These are phyloP conservation scores for Cyberlindnera euphorbiiphila DNA, from an alignment of 805 yeast species.

Conservation along the genomic window DNA sequence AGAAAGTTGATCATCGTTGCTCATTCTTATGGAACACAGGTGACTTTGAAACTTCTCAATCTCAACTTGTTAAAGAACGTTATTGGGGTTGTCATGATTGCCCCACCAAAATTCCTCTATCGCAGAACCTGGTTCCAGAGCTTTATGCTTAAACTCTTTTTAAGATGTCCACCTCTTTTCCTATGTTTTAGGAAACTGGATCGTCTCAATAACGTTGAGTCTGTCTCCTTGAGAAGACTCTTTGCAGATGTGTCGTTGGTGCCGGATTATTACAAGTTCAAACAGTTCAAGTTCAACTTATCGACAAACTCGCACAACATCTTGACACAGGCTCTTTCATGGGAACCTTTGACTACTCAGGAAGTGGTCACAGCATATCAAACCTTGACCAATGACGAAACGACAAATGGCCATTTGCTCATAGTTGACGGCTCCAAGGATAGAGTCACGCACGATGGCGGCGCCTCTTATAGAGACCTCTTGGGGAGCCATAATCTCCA, in stretches of 20 bases:
- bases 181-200: constrained; percentile 25
- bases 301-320: constrained; percentile 22
- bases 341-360: constrained; percentile 18
- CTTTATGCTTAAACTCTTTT: constrained; percentile 3
- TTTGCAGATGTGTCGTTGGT: constrained; percentile 9
- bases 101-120: constrained; percentile 41
- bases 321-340: constrained; percentile 19
- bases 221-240: constrained; percentile 20
- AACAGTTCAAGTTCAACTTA: constrained; percentile 27
- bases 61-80: constrained; percentile 5
- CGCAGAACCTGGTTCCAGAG: constrained; percentile 6
- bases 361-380: constrained; percentile 15
- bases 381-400: background rate
- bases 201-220: constrained; percentile 23
- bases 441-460: constrained; percentile 23
- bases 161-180: constrained; percentile 15
- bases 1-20: constrained; percentile 47
- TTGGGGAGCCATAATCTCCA: constrained; percentile 15
- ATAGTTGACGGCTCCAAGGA: constrained; percentile 25
- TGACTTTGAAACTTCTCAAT: constrained; percentile 40
- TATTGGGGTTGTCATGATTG: constrained; percentile 32
- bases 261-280: constrained; percentile 22
- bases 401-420: constrained; percentile 8
- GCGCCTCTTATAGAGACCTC: constrained; percentile 20
- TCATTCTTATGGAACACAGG: constrained; percentile 71